Evolutionary conservation across 2,329 filamentous ascomycete species (phyloP), one percentile per base, ranked within the genome.

Genomic region (Aspergillus spinulosporus): DNA sequence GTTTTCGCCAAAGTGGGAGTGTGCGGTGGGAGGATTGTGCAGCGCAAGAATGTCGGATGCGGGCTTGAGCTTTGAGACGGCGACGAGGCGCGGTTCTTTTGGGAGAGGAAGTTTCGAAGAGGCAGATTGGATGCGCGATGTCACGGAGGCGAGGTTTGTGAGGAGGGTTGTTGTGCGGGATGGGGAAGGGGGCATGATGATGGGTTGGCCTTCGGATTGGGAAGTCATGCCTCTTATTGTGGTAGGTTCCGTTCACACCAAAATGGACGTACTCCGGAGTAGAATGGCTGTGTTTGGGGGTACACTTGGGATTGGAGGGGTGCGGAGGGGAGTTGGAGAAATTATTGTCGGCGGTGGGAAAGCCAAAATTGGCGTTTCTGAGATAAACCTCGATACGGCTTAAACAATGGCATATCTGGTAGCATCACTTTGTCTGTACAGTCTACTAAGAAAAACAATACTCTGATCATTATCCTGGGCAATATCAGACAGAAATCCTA

Each of bases 21-120:
- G 89, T 1, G 77, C 73, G 31, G 77, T 72, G 1, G 82, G 79
- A 0, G 80, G 74, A 65, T 83, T 80, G 76, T 95, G 88, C 1
- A 99, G 84, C 31, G 92, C 88, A 54, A 96, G 81, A 66, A 99
- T 89, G 73, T 99, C 94, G 67, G 89, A 89, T 57, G 87, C 90
- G 11, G 94, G 93, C 77, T 99, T 97, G 63, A 97, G 82, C 76
- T 99, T 99, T 40, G 92, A 97, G 49, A 99, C 94, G 29, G 94
- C 93, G 42, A 99, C 92, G 39, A 99, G 83, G 46, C 94, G 88
- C 43, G 66, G 60, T 49, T 31, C 40, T 34, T 45, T 46, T 52
- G 57, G 54, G 58, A 60, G 49, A 56, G 65, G 54, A 52, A 59
- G 47, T 40, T 62, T 57, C 44, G 61, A 59, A 15, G 82, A 79